A percentile compares a stretch with the other conserved stretches of the same genome.
These are phyloP conservation scores for Hyaloscypha bicolor DNA, from an alignment of 495 filamentous ascomycete species.

Conservation along the genomic window DNA sequence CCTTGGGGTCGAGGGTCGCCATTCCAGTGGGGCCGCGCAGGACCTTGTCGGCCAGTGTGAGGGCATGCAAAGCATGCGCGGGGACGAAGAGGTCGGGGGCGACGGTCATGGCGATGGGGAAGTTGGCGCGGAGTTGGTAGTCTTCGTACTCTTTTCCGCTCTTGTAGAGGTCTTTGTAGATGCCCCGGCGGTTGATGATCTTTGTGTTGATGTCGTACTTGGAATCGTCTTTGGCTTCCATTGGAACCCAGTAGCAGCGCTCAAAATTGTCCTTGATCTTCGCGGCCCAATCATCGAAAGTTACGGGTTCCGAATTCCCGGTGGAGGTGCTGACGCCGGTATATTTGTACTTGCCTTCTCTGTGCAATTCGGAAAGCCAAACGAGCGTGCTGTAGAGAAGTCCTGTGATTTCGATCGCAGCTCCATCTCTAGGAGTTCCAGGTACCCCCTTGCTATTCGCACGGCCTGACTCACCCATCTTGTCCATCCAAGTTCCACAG, in stretches of 20 bases:
- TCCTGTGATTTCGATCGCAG: slow-evolving; percentile 92
- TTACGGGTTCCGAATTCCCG: slow-evolving; percentile 55
- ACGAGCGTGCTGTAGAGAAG: slow-evolving; percentile 83
- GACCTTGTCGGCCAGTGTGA: slow-evolving; percentile 75
- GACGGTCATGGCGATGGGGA: slow-evolving; percentile 93
- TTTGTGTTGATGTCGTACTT: slow-evolving; percentile 78
- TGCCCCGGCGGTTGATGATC: slow-evolving; percentile 84
- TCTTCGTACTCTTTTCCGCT: slow-evolving; percentile 95
- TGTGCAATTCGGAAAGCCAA: slow-evolving; percentile 73
- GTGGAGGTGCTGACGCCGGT: slow-evolving; percentile 60
- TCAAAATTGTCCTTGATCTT: slow-evolving; percentile 88
- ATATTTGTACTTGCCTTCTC: slow-evolving; percentile 68
- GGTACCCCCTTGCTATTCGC: slow-evolving; percentile 94
- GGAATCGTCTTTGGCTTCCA: slow-evolving; percentile 63
- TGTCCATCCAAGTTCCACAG: slow-evolving; percentile 99
- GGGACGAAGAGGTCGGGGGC: slow-evolving; percentile 85
- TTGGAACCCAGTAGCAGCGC: slow-evolving; percentile 82
- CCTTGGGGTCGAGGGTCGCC: slow-evolving; percentile 90
- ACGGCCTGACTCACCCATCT: slow-evolving; percentile 97
- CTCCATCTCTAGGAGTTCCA: slow-evolving; percentile 93
- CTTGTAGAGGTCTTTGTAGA: slow-evolving; percentile 96
- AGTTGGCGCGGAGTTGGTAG: slow-evolving; percentile 94
- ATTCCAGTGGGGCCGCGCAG: slow-evolving; percentile 90
- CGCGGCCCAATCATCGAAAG: slow-evolving; percentile 78
- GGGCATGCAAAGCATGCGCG: slow-evolving; percentile 71